These are phyloP conservation scores for Suhomyces vadensis DNA, from an alignment of 805 yeast species.

Conservation along the genomic window DNA sequence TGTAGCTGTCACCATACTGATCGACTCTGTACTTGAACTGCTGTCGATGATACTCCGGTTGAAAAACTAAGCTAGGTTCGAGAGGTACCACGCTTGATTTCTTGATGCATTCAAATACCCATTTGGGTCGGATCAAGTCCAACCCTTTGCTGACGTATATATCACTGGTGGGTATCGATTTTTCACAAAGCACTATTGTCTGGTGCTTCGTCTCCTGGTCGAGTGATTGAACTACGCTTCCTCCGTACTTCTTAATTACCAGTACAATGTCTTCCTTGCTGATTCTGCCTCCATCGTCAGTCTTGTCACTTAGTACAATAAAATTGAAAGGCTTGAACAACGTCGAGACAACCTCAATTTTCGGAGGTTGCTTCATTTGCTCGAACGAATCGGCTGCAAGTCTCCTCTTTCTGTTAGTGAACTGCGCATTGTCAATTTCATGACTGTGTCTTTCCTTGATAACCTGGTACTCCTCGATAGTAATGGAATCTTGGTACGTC, in stretches of 20 bases:
- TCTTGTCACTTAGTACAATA: slow-evolving; percentile 54
- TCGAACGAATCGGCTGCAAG: slow-evolving; percentile 17
- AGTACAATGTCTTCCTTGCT: slow-evolving; percentile 36
- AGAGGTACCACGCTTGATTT: slow-evolving; percentile 44
- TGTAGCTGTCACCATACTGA: slow-evolving; percentile 61
- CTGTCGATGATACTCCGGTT: slow-evolving; percentile 14
- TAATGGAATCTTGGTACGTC: slow-evolving; percentile 52
- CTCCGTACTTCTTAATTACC: slow-evolving; percentile 52
- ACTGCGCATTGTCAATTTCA: slow-evolving; percentile 28
- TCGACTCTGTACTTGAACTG: slow-evolving; percentile 44
- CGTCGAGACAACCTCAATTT: slow-evolving; percentile 17
- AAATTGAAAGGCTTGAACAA: slow-evolving; percentile 51
- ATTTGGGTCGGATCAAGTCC: slow-evolving; percentile 64
- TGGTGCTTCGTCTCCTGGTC: slow-evolving; percentile 14
- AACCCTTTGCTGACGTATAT: slow-evolving; percentile 41
- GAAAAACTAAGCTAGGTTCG: slow-evolving; percentile 61
- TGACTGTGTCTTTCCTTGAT: slow-evolving; percentile 32
- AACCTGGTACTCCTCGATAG: slow-evolving; percentile 53
- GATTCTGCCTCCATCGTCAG: slow-evolving; percentile 27
- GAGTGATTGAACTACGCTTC: slow-evolving; percentile 31
- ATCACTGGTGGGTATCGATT: slow-evolving; percentile 27
- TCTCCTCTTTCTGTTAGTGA: slow-evolving; percentile 26
- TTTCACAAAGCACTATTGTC: slow-evolving; percentile 27
- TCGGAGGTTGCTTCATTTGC: slow-evolving; percentile 9
- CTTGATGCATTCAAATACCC: slow-evolving; percentile 70